Conservation (phyloP, 805 yeast species). For the Metschnikowia amazonensis region DNA sequence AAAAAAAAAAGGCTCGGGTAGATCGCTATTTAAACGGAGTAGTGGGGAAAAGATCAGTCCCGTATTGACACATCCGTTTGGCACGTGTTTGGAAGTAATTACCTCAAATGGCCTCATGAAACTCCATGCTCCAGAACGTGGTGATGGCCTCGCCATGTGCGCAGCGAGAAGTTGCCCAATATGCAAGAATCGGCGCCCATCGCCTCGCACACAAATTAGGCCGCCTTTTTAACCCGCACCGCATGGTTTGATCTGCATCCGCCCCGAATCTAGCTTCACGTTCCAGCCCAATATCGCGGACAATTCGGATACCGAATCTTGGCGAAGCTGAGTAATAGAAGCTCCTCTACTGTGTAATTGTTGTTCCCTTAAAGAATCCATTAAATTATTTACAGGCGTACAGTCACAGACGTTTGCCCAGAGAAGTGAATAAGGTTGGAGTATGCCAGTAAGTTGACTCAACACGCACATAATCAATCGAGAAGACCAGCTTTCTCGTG, state of each 20-base stretch:
- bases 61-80: no score
- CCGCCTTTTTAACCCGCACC: neutral
- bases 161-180: neutral
- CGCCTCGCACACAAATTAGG: slow-evolving; percentile 1
- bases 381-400: neutral
- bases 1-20: no score
- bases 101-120: neutral
- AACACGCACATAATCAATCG: neutral
- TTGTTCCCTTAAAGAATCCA: neutral
- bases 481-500: slow-evolving; percentile 1
- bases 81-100: no score
- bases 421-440: neutral
- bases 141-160: neutral
- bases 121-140: neutral
- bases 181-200: slow-evolving; percentile 1
- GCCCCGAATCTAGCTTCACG: neutral
- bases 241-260: neutral
- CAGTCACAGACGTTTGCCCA: neutral
- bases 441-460: neutral
- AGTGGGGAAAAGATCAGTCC: no score
- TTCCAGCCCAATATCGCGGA: neutral
- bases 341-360: no score
- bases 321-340: no score
- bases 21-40: no score
- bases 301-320: no score